Evolutionary conservation across 2,329 filamentous ascomycete species (phyloP).

Genomic region (Penicillium fuscoglaucum): DNA sequence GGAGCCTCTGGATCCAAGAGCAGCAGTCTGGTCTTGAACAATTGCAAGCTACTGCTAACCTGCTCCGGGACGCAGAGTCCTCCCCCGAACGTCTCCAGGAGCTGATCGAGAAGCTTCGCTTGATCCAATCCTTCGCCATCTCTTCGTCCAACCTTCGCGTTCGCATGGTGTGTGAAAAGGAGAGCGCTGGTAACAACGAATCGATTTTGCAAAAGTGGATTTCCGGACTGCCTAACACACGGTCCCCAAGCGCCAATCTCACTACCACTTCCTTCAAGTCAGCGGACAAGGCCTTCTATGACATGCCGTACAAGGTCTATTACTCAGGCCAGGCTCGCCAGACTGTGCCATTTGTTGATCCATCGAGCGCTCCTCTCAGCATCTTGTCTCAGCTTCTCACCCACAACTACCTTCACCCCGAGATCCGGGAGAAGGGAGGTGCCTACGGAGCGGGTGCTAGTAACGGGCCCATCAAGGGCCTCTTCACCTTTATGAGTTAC

Average conservation of each 20-base stretch:
- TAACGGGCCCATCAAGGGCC: conserved; percentile 72
- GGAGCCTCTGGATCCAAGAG: conserved; percentile 71
- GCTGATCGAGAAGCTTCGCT: conserved; percentile 78
- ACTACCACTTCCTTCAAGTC: conserved; percentile 34
- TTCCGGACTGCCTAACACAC: conserved; percentile 53
- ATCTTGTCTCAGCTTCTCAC: conserved; percentile 89
- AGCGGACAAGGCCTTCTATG: conserved; percentile 76
- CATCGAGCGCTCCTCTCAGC: conserved; percentile 75
- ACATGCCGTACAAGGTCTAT: conserved; percentile 94
- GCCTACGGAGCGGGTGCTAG: conserved; percentile 93
- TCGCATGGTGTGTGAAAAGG: conserved; percentile 80
- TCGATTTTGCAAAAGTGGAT: conserved; percentile 71
- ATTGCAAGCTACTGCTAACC: conserved; percentile 75
- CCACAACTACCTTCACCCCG: conserved; percentile 94
- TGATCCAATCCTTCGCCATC: conserved; percentile 78
- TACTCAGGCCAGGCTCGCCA: conserved; percentile 82
- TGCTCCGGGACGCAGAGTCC: conserved; percentile 67
- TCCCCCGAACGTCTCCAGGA: conserved; percentile 69
- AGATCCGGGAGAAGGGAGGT: conserved; percentile 96
- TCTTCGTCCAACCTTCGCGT: conserved; percentile 68
- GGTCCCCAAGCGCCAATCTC: conserved; percentile 38
- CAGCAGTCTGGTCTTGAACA: conserved; percentile 90
- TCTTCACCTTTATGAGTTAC: conserved; percentile 96
- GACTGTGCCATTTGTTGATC: conserved; percentile 77
- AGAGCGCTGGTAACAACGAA: conserved; percentile 70